Evolutionary conservation across 2,329 filamentous ascomycete genomes (phyloP).

Genomic region (Fusarium sp.): DNA sequence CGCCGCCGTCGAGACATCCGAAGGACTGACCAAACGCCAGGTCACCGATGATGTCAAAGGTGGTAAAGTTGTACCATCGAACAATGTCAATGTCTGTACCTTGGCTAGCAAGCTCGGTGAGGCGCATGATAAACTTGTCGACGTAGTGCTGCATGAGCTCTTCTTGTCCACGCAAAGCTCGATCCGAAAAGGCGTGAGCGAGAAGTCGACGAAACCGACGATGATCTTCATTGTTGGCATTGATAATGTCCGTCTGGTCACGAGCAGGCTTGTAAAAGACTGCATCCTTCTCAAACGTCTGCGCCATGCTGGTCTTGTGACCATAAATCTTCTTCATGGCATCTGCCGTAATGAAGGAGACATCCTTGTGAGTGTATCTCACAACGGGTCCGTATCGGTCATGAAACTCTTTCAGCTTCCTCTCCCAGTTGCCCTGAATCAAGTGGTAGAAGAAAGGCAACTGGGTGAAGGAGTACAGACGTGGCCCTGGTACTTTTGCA

Average conservation of each 20-base stretch:
- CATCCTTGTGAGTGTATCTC: background rate
- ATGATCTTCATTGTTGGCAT: background rate
- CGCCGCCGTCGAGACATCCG: background rate
- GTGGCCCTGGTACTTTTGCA: background rate
- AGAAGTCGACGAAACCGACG: background rate
- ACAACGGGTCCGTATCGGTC: background rate
- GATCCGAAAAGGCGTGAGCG: background rate
- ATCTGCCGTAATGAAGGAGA: background rate
- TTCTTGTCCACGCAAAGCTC: background rate
- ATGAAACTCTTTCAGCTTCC: background rate
- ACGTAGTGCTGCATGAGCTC: background rate
- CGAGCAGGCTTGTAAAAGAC: background rate
- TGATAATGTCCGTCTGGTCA: background rate
- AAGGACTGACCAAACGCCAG: background rate
- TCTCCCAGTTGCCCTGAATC: background rate
- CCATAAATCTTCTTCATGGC: constrained; percentile 5
- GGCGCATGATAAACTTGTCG: background rate
- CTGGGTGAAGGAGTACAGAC: background rate
- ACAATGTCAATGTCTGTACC: background rate
- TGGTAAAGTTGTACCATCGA: background rate
- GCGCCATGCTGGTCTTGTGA: background rate
- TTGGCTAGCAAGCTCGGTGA: background rate
- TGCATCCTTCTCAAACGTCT: background rate
- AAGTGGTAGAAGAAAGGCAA: background rate
- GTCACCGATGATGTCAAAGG: background rate